A percentile compares a stretch with the other conserved stretches of the same genome.
Evolutionary conservation across 495 filamentous ascomycete species (phyloP).

Genomic region (Achaetomiella virescens): DNA sequence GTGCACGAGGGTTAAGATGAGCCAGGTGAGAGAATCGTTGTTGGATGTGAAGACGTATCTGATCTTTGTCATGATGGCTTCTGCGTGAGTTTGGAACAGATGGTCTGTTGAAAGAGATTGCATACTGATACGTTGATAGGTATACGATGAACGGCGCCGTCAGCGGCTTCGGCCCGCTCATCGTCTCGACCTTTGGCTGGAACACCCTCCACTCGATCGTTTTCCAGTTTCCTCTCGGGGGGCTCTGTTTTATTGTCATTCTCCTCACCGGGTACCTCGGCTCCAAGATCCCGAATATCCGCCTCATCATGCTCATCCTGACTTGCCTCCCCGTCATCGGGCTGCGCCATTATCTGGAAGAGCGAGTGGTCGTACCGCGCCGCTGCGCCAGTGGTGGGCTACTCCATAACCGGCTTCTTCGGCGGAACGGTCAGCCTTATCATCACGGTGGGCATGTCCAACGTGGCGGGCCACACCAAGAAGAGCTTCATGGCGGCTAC

Average conservation of each 20-base stretch:
- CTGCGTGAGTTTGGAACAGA: slow-evolving; percentile 27
- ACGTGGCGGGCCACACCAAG: slow-evolving; percentile 73
- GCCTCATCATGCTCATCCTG: slow-evolving; percentile 55
- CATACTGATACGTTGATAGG: not conserved
- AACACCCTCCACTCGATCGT: slow-evolving; percentile 59
- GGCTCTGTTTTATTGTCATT: slow-evolving; percentile 56
- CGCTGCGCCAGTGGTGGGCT: slow-evolving; percentile 58
- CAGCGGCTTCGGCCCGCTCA: slow-evolving; percentile 69
- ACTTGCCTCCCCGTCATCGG: slow-evolving; percentile 66
- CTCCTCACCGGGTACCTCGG: slow-evolving; percentile 58
- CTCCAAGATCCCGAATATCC: slow-evolving; percentile 53
- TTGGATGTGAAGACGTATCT: slow-evolving; percentile 62
- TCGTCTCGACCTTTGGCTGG: slow-evolving; percentile 70
- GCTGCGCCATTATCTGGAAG: slow-evolving; percentile 70
- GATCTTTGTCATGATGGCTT: slow-evolving; percentile 40
- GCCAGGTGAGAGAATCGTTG: slow-evolving; percentile 42
- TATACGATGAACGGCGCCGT: slow-evolving; percentile 72
- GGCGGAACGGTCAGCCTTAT: slow-evolving; percentile 59
- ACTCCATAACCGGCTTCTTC: slow-evolving; percentile 65
- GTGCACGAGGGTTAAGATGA: slow-evolving; percentile 51
- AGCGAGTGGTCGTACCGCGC: slow-evolving; percentile 58
- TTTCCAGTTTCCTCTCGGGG: slow-evolving; percentile 67
- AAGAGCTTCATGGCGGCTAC: slow-evolving; percentile 66
- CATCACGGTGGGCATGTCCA: slow-evolving; percentile 62
- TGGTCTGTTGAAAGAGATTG: not conserved